Evolutionary conservation across 805 yeast genomes (phyloP).

Genomic region (Citeromyces matritensis): DNA sequence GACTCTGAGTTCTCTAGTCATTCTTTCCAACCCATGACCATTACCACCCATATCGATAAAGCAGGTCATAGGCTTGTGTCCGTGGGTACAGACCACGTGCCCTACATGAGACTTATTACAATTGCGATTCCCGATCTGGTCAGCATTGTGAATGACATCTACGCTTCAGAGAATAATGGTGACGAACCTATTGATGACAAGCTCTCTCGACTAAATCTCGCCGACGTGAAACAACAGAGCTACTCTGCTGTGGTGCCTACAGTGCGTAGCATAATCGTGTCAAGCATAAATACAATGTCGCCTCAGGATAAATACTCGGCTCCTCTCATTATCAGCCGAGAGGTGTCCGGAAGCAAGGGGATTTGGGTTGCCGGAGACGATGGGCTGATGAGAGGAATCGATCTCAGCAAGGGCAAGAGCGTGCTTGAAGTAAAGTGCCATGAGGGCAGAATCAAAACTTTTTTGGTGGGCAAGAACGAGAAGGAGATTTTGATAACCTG

Average conservation of each 20-base stretch:
- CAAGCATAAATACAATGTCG: slow-evolving; percentile 31
- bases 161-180: background rate
- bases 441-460: slow-evolving; percentile 33
- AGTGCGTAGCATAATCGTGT: slow-evolving; percentile 18
- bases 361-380: slow-evolving; percentile 61
- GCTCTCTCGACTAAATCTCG: slow-evolving; percentile 2
- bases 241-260: slow-evolving; percentile 12
- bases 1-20: slow-evolving; percentile 59
- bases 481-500: slow-evolving; percentile 27
- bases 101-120: slow-evolving; percentile 56
- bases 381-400: slow-evolving; percentile 47
- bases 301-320: slow-evolving; percentile 59
- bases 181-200: slow-evolving; percentile 2
- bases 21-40: slow-evolving; percentile 43
- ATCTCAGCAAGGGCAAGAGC: slow-evolving; percentile 22
- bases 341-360: slow-evolving; percentile 18
- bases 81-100: slow-evolving; percentile 65
- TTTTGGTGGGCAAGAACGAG: slow-evolving; percentile 14
- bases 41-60: slow-evolving; percentile 11
- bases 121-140: slow-evolving; percentile 24
- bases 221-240: slow-evolving; percentile 5
- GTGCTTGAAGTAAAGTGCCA: slow-evolving; percentile 17
- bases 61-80: slow-evolving; percentile 22
- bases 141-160: slow-evolving; percentile 1
- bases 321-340: slow-evolving; percentile 20